A percentile compares a stretch with the other conserved stretches of the same genome.
These are phyloP conservation scores for Nemania sp. DNA, from an alignment of 2,329 filamentous ascomycete genomes.

Conservation along the genomic window DNA sequence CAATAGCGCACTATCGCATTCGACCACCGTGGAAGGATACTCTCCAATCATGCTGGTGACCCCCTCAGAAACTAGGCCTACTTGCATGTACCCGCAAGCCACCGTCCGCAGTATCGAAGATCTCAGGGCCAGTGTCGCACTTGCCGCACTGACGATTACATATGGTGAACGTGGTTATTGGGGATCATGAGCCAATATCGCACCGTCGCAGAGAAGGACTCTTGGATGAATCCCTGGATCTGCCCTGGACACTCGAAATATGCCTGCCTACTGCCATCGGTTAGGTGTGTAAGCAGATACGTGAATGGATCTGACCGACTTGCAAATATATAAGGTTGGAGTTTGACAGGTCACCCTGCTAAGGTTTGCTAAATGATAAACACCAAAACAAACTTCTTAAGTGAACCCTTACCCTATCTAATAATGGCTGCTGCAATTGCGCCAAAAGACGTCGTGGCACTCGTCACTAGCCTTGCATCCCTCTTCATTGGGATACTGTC, in stretches of 20 bases:
- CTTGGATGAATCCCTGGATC: too few species aligned
- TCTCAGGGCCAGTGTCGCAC: too few species aligned
- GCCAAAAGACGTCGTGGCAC: constrained; percentile 20
- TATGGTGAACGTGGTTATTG: neutral
- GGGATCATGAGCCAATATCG: neutral
- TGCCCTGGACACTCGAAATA: neutral
- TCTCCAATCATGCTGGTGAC: neutral
- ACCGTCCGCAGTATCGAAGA: too few species aligned
- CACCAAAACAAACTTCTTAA: neutral
- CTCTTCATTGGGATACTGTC: constrained; percentile 31
- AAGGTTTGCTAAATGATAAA: neutral
- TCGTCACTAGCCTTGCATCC: constrained; percentile 24
- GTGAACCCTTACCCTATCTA: neutral
- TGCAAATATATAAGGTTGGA: neutral
- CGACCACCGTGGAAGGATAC: too few species aligned
- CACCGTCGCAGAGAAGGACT: neutral
- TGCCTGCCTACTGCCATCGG: neutral
- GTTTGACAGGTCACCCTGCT: neutral
- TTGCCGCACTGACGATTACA: neutral
- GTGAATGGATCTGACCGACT: neutral
- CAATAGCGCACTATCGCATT: constrained; percentile 5
- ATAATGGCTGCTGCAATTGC: constrained; percentile 24
- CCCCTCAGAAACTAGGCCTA: neutral
- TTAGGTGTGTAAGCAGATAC: neutral
- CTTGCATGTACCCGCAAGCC: neutral